Evolutionary conservation across 768 basidiomycete species (phyloP).

Genomic region (Psilocybe azurescens): DNA sequence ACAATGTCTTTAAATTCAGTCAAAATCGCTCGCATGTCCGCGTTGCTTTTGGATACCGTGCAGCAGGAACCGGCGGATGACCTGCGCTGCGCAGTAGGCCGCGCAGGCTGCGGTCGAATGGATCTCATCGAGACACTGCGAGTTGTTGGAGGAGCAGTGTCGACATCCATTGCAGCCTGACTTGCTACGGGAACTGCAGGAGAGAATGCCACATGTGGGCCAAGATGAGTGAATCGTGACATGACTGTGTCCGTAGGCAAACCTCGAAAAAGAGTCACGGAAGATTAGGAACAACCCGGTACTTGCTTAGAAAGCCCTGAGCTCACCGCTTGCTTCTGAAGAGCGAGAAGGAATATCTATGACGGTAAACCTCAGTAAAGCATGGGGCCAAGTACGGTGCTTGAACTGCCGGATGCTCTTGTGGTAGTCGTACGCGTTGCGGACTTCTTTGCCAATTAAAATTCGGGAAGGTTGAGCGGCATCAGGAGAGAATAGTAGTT

Average conservation of each 20-base stretch:
- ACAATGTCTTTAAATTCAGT: constrained; percentile 59
- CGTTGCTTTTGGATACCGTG: constrained; percentile 48
- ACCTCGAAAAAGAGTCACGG: not conserved
- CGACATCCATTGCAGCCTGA: constrained; percentile 16
- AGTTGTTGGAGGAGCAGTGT: not conserved
- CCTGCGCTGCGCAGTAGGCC: constrained; percentile 21
- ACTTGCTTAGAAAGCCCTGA: not conserved
- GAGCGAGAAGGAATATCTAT: constrained; percentile 50
- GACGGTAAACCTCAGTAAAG: constrained; percentile 67
- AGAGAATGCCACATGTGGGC: constrained; percentile 5
- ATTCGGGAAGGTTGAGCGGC: constrained; percentile 58
- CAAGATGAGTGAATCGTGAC: not conserved
- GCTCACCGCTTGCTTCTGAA: constrained; percentile 18
- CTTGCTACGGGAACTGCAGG: not conserved
- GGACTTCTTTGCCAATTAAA: constrained; percentile 65
- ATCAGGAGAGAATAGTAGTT: constrained; percentile 72
- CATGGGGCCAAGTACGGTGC: constrained; percentile 58
- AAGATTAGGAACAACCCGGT: not conserved
- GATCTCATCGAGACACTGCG: constrained; percentile 1
- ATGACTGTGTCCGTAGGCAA: not conserved
- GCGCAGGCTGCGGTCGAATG: constrained; percentile 11
- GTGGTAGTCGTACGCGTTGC: constrained; percentile 61
- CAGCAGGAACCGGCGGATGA: constrained; percentile 40
- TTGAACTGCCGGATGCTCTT: constrained; percentile 53
- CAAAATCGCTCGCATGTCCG: constrained; percentile 53